phyloP scores from a whole-genome alignment of 805 yeast genomes.

The Wickerhamomyces bovis region DNA sequence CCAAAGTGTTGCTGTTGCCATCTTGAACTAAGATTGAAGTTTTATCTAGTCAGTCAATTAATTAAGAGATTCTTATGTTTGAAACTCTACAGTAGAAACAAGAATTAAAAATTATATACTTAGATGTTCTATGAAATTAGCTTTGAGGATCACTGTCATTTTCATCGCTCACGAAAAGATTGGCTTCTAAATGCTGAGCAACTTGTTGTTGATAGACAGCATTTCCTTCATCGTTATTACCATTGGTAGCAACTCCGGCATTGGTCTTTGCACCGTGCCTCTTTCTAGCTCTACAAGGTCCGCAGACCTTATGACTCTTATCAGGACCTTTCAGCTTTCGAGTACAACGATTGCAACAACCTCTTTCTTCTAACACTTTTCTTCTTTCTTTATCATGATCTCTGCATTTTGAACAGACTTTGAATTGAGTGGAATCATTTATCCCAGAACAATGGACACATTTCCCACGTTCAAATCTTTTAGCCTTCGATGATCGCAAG shows the following conservation, averaged over 20 bases:
- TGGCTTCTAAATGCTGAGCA: conserved; percentile 18
- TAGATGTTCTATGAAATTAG: not conserved
- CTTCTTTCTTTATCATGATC: conserved; percentile 55
- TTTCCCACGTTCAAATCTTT: conserved; percentile 54
- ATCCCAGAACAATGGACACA: conserved; percentile 69
- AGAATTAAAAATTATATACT: too few relatives aligned
- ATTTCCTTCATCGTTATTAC: conserved; percentile 1
- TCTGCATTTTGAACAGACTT: conserved; percentile 63
- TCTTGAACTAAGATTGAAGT: conserved; percentile 27
- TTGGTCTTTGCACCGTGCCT: conserved; percentile 24
- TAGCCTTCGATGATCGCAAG: conserved; percentile 49
- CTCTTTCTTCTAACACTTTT: conserved; percentile 47
- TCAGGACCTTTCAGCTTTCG: conserved; percentile 39
- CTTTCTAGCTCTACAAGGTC: conserved; percentile 49
- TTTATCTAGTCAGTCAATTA: not conserved
- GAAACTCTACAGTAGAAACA: not conserved
- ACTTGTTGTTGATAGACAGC: conserved; percentile 7
- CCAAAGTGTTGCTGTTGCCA: conserved; percentile 97
- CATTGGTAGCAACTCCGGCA: conserved; percentile 10
- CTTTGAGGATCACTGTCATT: not conserved
- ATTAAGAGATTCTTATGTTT: not conserved
- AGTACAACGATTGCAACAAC: conserved; percentile 62
- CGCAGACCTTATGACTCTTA: conserved; percentile 49
- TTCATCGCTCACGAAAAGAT: conserved; percentile 18
- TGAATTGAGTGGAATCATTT: conserved; percentile 40